Evolutionary conservation across 2,329 filamentous ascomycete genomes (phyloP), one percentile per base, ranked within the genome.

Genomic region (Fusarium falciforme): DNA sequence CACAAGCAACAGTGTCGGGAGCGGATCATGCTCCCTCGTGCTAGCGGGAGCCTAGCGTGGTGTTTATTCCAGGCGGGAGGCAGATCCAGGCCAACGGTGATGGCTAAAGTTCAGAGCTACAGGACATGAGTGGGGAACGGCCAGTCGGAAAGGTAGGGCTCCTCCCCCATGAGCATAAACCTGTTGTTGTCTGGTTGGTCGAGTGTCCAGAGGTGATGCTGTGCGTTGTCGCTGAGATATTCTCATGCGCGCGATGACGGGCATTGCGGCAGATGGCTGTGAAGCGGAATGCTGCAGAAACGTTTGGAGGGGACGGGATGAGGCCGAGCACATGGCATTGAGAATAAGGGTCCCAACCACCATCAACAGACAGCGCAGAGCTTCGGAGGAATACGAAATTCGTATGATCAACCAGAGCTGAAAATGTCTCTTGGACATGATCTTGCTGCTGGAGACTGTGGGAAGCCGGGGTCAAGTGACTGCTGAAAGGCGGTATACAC

Each of bases 61-160:
- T 57, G 52, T 36, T 47, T 31, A 35, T 59, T 31, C 22, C 27
- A 17, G 16, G 36, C 27, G 25, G 17, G 38, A 33, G 31, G 29
- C 27, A 20, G 35, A 38, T 42, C 47, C 38, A 67, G 55, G 54
- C 47, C 47, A 63, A 68, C 36, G 63, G 33, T 42, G 22, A 12
- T 55, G 47, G 52, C 55, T 49, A 70, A 70, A 25, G 42, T 70
- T 72, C 62, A 31, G 35, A 49, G 44, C 70, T 60, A 68, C 52
- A 60, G 25, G 31, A 36, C 11, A 17, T 47, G 29, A 36, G 55
- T 38, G 22, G 35, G 40, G 49, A 71, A 27, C 57, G 38, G 52
- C 16, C 38, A 61, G 55, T 66, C 62, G 33, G 42, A 49, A 55
- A 55, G 61, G 61, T 63, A 42, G 35, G 59, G 42, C 42, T 36